phyloP scores from a whole-genome alignment of 768 basidiomycete species.

The Sarcodon sp. region DNA sequence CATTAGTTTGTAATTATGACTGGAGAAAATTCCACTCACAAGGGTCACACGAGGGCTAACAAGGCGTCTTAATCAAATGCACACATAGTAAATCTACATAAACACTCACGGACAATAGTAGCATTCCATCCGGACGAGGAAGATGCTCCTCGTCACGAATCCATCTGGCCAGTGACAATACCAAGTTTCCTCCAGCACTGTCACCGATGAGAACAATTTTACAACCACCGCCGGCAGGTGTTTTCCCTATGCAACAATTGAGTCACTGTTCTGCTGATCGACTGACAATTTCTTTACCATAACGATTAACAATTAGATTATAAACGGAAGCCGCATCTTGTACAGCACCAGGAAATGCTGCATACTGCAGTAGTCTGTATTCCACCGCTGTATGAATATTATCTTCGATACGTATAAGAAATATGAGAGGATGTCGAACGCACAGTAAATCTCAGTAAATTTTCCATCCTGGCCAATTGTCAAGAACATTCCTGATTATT shows the following conservation, averaged over 20 bases:
- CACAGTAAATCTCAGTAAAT: conserved; percentile 21
- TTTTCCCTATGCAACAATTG: not conserved
- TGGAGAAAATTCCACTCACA: conserved; percentile 10
- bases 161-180: conserved; percentile 37
- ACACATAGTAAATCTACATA: not conserved
- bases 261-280: conserved; percentile 7
- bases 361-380: conserved; percentile 38
- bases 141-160: conserved; percentile 35
- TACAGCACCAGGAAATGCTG: conserved; percentile 38
- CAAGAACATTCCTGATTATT: not conserved
- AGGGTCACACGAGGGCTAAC: conserved; percentile 19
- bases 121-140: conserved; percentile 29
- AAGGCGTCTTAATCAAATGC: not conserved
- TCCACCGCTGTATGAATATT: conserved; percentile 23
- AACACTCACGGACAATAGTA: conserved; percentile 30
- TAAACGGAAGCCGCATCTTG: conserved; percentile 42
- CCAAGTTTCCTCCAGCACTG: conserved; percentile 41
- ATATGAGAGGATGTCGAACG: not conserved
- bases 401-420: not conserved
- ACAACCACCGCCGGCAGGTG: not conserved
- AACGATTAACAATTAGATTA: conserved; percentile 24
- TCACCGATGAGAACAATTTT: conserved; percentile 39
- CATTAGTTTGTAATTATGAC: conserved; percentile 5
- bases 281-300: conserved; percentile 12
- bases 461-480: conserved; percentile 12